Base-by-base conservation (phyloP, 2,329 filamentous ascomycete species). In the Aspergillus carbonarius region DNA sequence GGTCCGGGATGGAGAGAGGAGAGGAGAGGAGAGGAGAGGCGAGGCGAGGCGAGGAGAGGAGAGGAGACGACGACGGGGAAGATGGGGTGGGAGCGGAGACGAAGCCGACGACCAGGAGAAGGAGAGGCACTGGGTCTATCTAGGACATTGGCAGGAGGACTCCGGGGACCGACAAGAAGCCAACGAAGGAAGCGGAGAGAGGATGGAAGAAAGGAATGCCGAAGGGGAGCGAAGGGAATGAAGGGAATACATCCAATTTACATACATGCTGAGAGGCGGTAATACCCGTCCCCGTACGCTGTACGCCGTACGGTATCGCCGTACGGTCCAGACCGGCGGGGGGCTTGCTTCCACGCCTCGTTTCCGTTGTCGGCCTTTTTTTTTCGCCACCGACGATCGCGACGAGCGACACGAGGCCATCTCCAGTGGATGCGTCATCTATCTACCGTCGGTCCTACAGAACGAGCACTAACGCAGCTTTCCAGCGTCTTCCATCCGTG, bases 131-230 rank as follows among this genome's bases (percentile, higher is more conserved):
- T 30, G 37, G 8, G 8, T 40, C 37, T 40, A 18, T 40, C 37
- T 40, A 18, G 37, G 37, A 39, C 35, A 51, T 44, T 57, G 49
- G 53, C 37, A 18, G 17, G 30, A 17, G 30, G 30, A 32, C 8
- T 32, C 30, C 30, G 8, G 9, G 30, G 30, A 32, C 9, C 46
- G 37, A 51, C 34, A 57, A 9, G 15, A 47, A 53, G 37, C 39
- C 55, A 53, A 53, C 17, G 53, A 51, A 59, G 44, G 15, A 20
- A 35, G 54, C 15, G 48, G 49, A 52, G 34, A 27, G 44, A 48
- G 15, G 20, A 48, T 27, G 44, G 39, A 46, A 15, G 30, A 37
- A 23, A 35, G 30, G 40, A 30, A 44, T 18, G n/a, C 27, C 17
- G 51, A 20, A 23, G 37, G 18, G 3, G 46, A 49, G 30, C 23